Conservation (phyloP, 768 basidiomycete species). For the Lactarius vividus region DNA sequence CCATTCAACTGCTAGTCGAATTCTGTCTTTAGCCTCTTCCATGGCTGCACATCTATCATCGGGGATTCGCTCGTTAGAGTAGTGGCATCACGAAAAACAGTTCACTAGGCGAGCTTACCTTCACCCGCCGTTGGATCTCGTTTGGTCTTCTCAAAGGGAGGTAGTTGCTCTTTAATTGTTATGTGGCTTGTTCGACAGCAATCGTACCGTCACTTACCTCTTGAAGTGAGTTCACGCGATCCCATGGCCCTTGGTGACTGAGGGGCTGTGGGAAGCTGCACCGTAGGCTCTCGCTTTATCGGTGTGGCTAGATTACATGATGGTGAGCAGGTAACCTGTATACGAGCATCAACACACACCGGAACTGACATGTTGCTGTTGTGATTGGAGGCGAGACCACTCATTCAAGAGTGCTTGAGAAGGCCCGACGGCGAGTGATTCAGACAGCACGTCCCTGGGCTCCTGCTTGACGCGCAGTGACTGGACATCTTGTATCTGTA, state of each 20-base stretch:
- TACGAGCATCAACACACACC: neutral
- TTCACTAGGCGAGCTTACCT: slow-evolving; percentile 4
- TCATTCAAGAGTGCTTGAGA: slow-evolving; percentile 11
- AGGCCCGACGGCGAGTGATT: neutral
- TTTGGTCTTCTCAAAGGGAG: slow-evolving; percentile 12
- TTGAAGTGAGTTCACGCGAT: neutral
- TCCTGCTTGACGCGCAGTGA: slow-evolving; percentile 16
- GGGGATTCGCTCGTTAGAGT: neutral
- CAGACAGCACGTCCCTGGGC: neutral
- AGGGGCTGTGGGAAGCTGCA: neutral
- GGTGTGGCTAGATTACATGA: neutral
- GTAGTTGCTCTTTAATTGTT: neutral
- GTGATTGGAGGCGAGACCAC: slow-evolving; percentile 15
- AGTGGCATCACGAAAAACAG: neutral
- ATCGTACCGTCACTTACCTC: slow-evolving; percentile 14
- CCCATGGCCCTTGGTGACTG: slow-evolving; percentile 7
- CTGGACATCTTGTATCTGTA: neutral
- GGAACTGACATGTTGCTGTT: neutral
- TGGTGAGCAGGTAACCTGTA: neutral
- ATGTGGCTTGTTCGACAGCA: neutral
- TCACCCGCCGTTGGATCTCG: slow-evolving; percentile 2
- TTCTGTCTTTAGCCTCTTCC: slow-evolving; percentile 19
- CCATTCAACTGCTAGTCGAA: slow-evolving; percentile 1
- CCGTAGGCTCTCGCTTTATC: neutral
- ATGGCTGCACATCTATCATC: slow-evolving; percentile 6